A percentile compares a stretch with the other conserved stretches of the same genome.
phyloP scores from a whole-genome alignment of 257 asterid genomes.

The Fraxinus pennsylvanica region DNA sequence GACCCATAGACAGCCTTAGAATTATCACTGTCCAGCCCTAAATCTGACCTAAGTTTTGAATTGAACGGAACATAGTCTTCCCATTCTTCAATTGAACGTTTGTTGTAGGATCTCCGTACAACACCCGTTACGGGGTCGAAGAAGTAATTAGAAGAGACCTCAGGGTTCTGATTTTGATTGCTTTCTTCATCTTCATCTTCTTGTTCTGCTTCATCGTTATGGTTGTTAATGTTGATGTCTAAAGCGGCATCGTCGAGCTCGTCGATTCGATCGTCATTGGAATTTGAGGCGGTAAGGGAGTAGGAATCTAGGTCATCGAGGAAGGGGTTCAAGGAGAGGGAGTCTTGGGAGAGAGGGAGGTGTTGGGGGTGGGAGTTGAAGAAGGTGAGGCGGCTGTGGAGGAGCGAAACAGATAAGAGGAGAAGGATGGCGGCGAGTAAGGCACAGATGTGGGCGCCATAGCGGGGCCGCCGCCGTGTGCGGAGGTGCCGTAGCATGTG shows the following conservation, averaged over 20 bases:
- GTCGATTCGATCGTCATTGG: slow-evolving; percentile 88
- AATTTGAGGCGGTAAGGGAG: slow-evolving; percentile 39
- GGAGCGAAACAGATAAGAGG: slow-evolving; percentile 80
- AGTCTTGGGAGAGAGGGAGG: slow-evolving; percentile 46
- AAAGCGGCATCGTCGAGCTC: slow-evolving; percentile 69
- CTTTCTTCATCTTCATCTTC: slow-evolving; percentile 60
- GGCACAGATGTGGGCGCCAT: slow-evolving; percentile 73
- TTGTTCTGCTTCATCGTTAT: slow-evolving; percentile 48
- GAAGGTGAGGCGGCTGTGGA: slow-evolving; percentile 78
- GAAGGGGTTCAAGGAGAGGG: slow-evolving; percentile 52
- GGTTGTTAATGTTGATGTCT: slow-evolving; percentile 35
- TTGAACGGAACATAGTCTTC: slow-evolving; percentile 80
- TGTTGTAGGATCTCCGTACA: slow-evolving; percentile 69
- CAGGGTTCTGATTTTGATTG: slow-evolving; percentile 39
- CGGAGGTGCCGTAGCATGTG: slow-evolving; percentile 68
- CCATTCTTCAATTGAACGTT: slow-evolving; percentile 88
- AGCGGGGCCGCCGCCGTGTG: slow-evolving; percentile 82
- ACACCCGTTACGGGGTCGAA: slow-evolving; percentile 67
- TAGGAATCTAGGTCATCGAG: slow-evolving; percentile 74
- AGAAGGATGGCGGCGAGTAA: slow-evolving; percentile 68
- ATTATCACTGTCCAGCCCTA: slow-evolving; percentile 52
- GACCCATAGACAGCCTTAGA: slow-evolving; percentile 66
- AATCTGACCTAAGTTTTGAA: slow-evolving; percentile 50
- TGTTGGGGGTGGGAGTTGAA: slow-evolving; percentile 52
- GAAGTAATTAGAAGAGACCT: slow-evolving; percentile 51